These are phyloP conservation scores for Phaffia australis DNA, from an alignment of 768 basidiomycete species.

Conservation along the genomic window DNA sequence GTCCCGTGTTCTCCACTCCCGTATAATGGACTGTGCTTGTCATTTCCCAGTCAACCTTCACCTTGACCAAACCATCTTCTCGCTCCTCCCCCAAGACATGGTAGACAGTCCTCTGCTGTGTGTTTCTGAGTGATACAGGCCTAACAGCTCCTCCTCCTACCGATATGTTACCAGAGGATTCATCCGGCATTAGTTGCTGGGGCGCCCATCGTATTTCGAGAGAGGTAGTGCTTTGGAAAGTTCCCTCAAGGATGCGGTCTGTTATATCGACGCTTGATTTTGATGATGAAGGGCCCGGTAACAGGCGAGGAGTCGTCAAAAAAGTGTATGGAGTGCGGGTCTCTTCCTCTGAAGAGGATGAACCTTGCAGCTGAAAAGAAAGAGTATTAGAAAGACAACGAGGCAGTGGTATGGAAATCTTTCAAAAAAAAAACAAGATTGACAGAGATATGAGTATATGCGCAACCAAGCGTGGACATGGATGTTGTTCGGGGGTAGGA, in stretches of 20 bases:
- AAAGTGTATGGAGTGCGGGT: not conserved
- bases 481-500: not conserved
- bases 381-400: slow-evolving; percentile 23
- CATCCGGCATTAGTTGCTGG: no score
- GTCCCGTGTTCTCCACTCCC: no score
- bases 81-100: no score
- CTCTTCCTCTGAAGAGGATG: not conserved
- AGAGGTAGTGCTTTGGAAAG: slow-evolving; percentile 18
- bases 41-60: no score
- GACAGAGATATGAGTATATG: not conserved
- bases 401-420: slow-evolving; percentile 18
- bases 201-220: slow-evolving; percentile 21
- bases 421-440: not conserved
- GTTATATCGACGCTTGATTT: not conserved
- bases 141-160: no score
- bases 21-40: no score
- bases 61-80: no score
- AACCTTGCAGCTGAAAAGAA: slow-evolving; percentile 11
- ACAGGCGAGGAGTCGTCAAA: slow-evolving; percentile 11
- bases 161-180: no score
- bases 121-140: no score
- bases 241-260: slow-evolving; percentile 11
- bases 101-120: no score
- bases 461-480: not conserved
- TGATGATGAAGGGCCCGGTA: not conserved